Conservation (phyloP, 495 filamentous ascomycete genomes). For the Aspergillus indologenus region DNA sequence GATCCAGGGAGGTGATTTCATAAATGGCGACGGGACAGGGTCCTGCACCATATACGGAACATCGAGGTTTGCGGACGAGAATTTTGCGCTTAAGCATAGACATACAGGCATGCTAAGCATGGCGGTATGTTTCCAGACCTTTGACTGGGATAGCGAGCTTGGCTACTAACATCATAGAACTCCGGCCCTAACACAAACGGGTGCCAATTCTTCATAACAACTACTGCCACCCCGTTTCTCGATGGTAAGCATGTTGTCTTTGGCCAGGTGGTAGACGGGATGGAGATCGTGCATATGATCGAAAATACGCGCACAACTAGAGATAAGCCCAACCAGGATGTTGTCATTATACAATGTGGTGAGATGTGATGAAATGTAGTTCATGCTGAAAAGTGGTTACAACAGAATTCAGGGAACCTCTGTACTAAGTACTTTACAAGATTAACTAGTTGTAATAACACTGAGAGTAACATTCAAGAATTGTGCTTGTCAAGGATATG, state of each 20-base stretch:
- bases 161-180: conserved; percentile 54
- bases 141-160: not conserved
- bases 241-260: conserved; percentile 96
- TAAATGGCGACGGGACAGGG: conserved; percentile 90
- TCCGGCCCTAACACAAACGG: conserved; percentile 92
- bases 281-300: conserved; percentile 86
- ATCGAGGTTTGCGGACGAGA: conserved; percentile 85
- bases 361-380: conserved; percentile 61
- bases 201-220: conserved; percentile 96
- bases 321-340: conserved; percentile 82
- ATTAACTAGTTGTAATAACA: not conserved
- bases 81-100: conserved; percentile 78
- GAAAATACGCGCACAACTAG: conserved; percentile 79
- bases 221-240: conserved; percentile 79
- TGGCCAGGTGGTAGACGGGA: conserved; percentile 82
- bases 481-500: no score
- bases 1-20: conserved; percentile 94
- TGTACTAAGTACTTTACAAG: not conserved
- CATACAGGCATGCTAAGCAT: conserved; percentile 79
- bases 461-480: not conserved
- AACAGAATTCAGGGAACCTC: not conserved
- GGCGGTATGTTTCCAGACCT: conserved; percentile 60
- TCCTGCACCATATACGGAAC: conserved; percentile 83
- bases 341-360: conserved; percentile 82
- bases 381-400: not conserved